A percentile compares a stretch with the other conserved stretches of the same genome.
Evolutionary conservation across 257 asterid species (phyloP).

Genomic region (Scutellaria minor): DNA sequence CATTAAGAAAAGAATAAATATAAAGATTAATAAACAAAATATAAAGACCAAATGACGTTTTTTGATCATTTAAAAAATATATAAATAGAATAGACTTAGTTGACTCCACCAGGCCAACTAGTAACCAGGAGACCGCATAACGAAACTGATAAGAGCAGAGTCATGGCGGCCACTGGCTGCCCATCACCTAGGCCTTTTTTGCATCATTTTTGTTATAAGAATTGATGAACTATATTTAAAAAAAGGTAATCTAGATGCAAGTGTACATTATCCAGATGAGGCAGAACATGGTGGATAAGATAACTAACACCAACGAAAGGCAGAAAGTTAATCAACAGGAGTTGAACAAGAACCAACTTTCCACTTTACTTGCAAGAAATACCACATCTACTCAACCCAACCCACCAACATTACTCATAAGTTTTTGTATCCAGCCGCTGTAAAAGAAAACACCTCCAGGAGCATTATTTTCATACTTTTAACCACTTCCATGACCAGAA

Average conservation of each 20-base stretch:
- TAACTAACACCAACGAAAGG: neutral
- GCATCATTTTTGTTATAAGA: neutral
- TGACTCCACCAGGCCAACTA: too few relatives aligned
- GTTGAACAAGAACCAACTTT: neutral
- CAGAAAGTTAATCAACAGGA: neutral
- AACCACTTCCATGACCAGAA: neutral
- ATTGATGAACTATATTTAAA: neutral
- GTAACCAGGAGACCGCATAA: too few relatives aligned
- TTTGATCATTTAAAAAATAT: too few relatives aligned
- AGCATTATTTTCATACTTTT: neutral
- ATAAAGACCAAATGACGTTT: too few relatives aligned
- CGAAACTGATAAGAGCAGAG: too few relatives aligned
- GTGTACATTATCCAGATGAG: neutral
- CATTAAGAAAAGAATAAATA: too few relatives aligned
- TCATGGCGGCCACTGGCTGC: too few relatives aligned
- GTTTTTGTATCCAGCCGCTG: neutral
- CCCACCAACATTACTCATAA: neutral
- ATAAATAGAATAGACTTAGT: too few relatives aligned
- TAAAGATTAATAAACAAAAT: too few relatives aligned
- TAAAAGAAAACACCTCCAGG: neutral
- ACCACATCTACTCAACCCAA: neutral
- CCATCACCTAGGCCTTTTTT: too few relatives aligned
- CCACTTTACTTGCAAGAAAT: slow-evolving; percentile 7
- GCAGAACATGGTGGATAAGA: neutral
- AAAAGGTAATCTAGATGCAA: neutral